Evolutionary conservation across 768 basidiomycete genomes (phyloP), one percentile per base, ranked within the genome.

Genomic region (Tulasnella sp.): DNA sequence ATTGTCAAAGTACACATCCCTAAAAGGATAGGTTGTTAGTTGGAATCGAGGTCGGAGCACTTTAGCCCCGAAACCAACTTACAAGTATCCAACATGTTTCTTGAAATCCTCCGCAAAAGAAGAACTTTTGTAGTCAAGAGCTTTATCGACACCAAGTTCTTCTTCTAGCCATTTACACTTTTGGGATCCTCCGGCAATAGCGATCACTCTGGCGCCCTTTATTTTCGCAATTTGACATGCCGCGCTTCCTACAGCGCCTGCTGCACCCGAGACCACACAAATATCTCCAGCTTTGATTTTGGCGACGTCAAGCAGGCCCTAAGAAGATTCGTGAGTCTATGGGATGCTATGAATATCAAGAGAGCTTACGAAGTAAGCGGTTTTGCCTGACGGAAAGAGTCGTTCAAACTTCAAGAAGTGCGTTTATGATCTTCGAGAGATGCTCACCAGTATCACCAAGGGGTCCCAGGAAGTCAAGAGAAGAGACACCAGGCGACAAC

Each of bases 101-200:
- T 79, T 85, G 65, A 93, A 79, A 40, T 91, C 79, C 15, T 74
- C 63, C 48, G 64, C 66, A 69, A 90, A 93, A 13, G 71, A 75
- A 24, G 71, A 64, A 60, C 75, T 76, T 67, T 92, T 98, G 69
- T 96, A 96, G 63, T 95, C 85, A 61, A 95, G 67, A 2, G 81
- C 85, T 47, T 73, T 75, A 55, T 89, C 82, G 37, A 88, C 80
- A 15, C 88, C 88, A 6, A 93, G 64, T 41, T 92, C 86, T 34
- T 78, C 72, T 62, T 78, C 74, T n/a, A 96, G 75, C 81, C 87
- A 90, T 4, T 72, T 68, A 61, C 85, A 86, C 63, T 98, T 98
- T 16, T 88, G 86, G 5, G 70, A 61, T 0, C 78, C 77, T 22
- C 93, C 91, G 0, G 90, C 90, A 59, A 95, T 85, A 9, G 79